Conservation (phyloP, 495 filamentous ascomycete species). For the Annulohypoxylon nitens region DNA sequence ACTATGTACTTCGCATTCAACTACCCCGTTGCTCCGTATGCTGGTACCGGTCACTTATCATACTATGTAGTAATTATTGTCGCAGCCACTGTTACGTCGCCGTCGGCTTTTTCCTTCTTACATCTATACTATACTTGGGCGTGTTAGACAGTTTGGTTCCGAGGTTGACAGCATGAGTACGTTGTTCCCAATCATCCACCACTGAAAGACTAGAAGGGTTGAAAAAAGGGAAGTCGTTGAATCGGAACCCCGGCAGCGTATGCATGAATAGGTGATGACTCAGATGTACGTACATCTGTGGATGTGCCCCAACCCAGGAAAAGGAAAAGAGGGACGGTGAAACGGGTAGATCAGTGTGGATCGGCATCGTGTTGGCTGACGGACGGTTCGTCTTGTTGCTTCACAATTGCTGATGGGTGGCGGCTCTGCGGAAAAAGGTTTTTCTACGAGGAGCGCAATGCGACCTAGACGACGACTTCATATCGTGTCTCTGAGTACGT, state of each 20-base stretch:
- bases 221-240: constrained; percentile 23
- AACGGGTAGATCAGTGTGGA: constrained; percentile 44
- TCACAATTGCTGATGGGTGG: constrained; percentile 18
- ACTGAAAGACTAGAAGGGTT: background rate
- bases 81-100: constrained; percentile 34
- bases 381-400: constrained; percentile 27
- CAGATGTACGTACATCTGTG: constrained; percentile 26
- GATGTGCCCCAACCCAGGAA: constrained; percentile 22
- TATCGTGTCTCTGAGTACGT: background rate
- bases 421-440: constrained; percentile 44
- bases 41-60: constrained; percentile 21
- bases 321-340: constrained; percentile 22
- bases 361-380: constrained; percentile 24
- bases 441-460: constrained; percentile 30
- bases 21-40: constrained; percentile 22
- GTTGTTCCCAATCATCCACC: constrained; percentile 16
- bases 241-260: background rate
- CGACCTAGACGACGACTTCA: constrained; percentile 29
- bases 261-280: constrained; percentile 30
- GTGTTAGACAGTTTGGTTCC: constrained; percentile 20
- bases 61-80: constrained; percentile 23
- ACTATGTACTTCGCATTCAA: constrained; percentile 19
- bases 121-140: background rate
- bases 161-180: constrained; percentile 20
- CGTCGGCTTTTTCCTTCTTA: constrained; percentile 6